Conservation (phyloP, 495 filamentous ascomycete species). For the Xylaria telfairii region DNA sequence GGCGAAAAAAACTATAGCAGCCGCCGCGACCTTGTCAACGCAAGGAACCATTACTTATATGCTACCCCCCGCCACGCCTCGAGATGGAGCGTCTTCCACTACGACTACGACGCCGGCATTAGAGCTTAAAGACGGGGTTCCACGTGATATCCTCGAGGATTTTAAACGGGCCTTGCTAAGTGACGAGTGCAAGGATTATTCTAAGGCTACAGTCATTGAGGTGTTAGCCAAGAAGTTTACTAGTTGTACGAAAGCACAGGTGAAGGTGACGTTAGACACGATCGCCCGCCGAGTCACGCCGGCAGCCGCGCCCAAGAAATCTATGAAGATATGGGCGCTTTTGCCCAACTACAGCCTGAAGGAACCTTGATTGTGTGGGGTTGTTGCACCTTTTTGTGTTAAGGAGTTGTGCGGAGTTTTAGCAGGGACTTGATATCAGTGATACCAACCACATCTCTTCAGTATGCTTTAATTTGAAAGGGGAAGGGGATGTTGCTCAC, state of each 20-base stretch:
- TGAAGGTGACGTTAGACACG: constrained; percentile 74
- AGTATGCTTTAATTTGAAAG: background rate
- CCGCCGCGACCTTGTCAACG: constrained; percentile 1
- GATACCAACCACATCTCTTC: constrained; percentile 18
- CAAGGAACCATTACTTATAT: constrained; percentile 24
- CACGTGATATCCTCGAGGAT: constrained; percentile 67
- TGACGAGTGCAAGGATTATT: constrained; percentile 59
- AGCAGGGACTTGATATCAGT: background rate
- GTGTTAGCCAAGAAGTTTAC: constrained; percentile 76
- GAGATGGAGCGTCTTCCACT: background rate
- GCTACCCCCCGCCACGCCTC: constrained; percentile 29
- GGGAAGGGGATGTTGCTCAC: background rate
- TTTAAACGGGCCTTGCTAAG: constrained; percentile 75
- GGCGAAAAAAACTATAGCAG: constrained; percentile 29
- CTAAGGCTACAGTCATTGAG: constrained; percentile 78
- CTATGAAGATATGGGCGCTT: constrained; percentile 35
- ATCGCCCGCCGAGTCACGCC: constrained; percentile 66
- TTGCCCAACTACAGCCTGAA: constrained; percentile 11
- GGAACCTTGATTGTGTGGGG: constrained; percentile 7
- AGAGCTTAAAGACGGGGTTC: constrained; percentile 57
- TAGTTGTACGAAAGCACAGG: constrained; percentile 69
- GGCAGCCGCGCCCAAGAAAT: constrained; percentile 52
- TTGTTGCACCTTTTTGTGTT: background rate
- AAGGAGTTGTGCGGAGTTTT: constrained; percentile 17
- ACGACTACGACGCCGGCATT: constrained; percentile 14